Evolutionary conservation across 192 early-diverging fungal species (phyloP).

Genomic region (Dissophora ornata): DNA sequence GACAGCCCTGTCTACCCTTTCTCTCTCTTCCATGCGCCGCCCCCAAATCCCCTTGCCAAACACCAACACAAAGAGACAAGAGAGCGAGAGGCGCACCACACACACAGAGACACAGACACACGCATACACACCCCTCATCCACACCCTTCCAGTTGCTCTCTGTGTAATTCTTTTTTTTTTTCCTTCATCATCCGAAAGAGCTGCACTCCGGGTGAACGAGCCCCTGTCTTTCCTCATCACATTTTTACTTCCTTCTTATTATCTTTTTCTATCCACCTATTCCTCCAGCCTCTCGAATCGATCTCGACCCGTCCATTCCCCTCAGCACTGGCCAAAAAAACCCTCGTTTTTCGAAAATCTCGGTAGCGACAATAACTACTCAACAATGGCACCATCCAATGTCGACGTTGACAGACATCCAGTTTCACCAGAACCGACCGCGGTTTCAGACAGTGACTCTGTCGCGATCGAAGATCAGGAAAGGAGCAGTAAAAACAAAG

Average conservation of each 20-base stretch:
- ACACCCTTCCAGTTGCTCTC: not conserved
- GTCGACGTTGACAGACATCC: not conserved
- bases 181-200: not conserved
- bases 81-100: too few species aligned
- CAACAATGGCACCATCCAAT: conserved; percentile 4
- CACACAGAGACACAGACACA: not conserved
- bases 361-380: not conserved
- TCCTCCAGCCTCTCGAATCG: not conserved
- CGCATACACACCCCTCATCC: not conserved
- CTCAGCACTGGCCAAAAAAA: too few species aligned
- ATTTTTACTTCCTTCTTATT: not conserved
- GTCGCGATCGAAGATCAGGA: conserved; percentile 9
- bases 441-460: not conserved
- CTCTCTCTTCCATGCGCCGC: not conserved
- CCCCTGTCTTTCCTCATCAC: not conserved
- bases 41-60: not conserved
- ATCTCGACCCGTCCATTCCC: too few species aligned
- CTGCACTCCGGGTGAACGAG: too few species aligned
- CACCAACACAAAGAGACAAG: too few species aligned
- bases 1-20: not conserved
- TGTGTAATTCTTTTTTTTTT: conserved; percentile 6
- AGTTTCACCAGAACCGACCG: not conserved
- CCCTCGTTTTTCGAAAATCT: too few species aligned
- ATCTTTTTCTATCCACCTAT: not conserved
- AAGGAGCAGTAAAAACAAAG: not conserved